Base-by-base conservation (phyloP, 2,329 filamentous ascomycete genomes). In the Phialocephala subalpina region DNA sequence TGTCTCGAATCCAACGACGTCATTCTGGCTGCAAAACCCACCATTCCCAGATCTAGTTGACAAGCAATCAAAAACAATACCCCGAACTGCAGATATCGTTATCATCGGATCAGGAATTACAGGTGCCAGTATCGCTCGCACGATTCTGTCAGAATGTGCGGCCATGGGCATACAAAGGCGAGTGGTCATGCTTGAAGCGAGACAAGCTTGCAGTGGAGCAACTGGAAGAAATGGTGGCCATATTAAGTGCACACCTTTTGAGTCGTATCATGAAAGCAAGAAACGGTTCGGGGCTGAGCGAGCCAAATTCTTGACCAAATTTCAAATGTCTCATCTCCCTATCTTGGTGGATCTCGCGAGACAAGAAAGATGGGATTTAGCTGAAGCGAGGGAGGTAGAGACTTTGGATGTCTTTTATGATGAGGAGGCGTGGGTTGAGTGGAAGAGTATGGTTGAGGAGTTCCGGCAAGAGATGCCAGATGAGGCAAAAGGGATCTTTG, bases 101-200 rank as follows among this genome's bases (percentile, higher is more conserved):
- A 80, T 87, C 47, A 82, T 87, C 67, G 84, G 86, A 25, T 86
- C 84, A 40, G 86, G 86, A 1, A 86, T 87, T 65, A 82, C 84
- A 1, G 83, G 80, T 11, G 80, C 78, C 2, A 77, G 78, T 22
- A 73, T 81, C 18, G 80, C 80, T 3, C 72, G 78, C 22, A 76
- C 78, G 3, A 59, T 80, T 0, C 68, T 79, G 20, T 56, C 68
- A 33, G 65, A 75, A 75, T 56, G 67, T 76, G 61, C 62, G 11
- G 35, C 70, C 76, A 64, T 69, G 36, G 68, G 64, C n/a, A 62
- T 49, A 6, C 18, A 59, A 1, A 67, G 65, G 40, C 56, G 47
- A n/a, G 74, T 86, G 4, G 78, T 83, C 1, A 80, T 86, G 9
- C 73, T 86, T n/a, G 85, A 87, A 67, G 83, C 84, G 1, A 77